Evolutionary conservation across 1,139 yeast genomes (phyloP).

Genomic region (Keqinozyma sinolaborantium): DNA sequence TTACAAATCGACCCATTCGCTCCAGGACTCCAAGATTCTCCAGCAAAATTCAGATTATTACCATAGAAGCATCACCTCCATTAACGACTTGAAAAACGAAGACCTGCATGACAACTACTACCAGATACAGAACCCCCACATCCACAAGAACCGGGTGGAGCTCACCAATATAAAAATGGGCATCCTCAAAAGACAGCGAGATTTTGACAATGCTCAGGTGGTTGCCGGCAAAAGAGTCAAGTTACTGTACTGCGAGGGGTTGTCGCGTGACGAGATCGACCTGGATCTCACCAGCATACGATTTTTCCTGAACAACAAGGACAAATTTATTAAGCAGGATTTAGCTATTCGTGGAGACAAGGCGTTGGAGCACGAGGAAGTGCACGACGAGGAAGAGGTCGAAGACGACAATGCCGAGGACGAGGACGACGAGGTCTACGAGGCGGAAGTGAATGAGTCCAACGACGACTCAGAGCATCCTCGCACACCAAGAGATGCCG

Average conservation of each 20-base stretch:
- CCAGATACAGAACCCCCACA: not conserved
- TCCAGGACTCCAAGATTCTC: constrained; percentile 13
- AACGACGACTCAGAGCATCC: constrained; percentile 3
- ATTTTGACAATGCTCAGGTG: constrained; percentile 7
- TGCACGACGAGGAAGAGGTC: constrained; percentile 6
- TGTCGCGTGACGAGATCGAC: constrained; percentile 20
- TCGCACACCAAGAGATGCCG: constrained; percentile 3
- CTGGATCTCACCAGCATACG: constrained; percentile 8
- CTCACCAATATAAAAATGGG: constrained; percentile 23
- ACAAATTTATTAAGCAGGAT: not conserved
- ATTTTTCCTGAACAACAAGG: not conserved
- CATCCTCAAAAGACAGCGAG: constrained; percentile 7
- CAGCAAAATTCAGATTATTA: constrained; percentile 20
- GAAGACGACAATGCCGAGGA: constrained; percentile 4
- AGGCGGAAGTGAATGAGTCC: constrained; percentile 4
- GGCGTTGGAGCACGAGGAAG: constrained; percentile 5
- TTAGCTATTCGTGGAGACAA: not conserved
- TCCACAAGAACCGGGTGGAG: constrained; percentile 31
- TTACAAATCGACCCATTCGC: constrained; percentile 21
- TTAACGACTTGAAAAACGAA: constrained; percentile 13
- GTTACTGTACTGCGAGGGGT: constrained; percentile 18
- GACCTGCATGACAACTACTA: constrained; percentile 3
- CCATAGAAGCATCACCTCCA: constrained; percentile 26
- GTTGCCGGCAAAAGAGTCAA: constrained; percentile 9
- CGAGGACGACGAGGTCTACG: constrained; percentile 6